Conservation (phyloP, 805 yeast species). For the Candida mattraensis region DNA sequence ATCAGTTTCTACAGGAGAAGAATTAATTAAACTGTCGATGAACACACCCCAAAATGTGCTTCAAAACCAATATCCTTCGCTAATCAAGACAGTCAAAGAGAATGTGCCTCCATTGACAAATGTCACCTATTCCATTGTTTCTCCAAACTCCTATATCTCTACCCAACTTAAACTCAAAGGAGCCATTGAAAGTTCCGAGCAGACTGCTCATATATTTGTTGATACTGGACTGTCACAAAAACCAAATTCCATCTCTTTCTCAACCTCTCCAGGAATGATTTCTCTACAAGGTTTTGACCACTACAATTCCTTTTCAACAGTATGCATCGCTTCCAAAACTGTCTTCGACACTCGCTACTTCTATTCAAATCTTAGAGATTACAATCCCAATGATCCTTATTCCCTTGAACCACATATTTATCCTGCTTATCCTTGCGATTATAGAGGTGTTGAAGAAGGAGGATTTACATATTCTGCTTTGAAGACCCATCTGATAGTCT, state of each 20-base stretch:
- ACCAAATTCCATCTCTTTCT: neutral
- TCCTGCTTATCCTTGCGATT: constrained; percentile 13
- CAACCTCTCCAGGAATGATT: constrained; percentile 12
- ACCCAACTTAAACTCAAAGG: too few relatives aligned
- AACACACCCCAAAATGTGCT: neutral
- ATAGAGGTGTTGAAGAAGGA: constrained; percentile 11
- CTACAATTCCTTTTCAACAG: constrained; percentile 2
- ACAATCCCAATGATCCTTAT: constrained; percentile 10
- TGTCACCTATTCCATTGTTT: neutral
- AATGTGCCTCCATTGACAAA: neutral
- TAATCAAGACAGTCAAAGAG: neutral
- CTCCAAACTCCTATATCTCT: neutral
- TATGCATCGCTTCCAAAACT: constrained; percentile 1
- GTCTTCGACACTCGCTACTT: constrained; percentile 5
- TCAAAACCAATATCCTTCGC: neutral
- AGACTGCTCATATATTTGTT: neutral
- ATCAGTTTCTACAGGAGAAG: constrained; percentile 9
- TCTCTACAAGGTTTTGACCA: constrained; percentile 8
- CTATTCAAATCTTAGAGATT: constrained; percentile 9
- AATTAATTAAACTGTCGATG: constrained; percentile 6
- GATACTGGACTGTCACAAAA: neutral
- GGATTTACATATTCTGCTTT: constrained; percentile 7
- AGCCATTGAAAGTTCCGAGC: neutral
- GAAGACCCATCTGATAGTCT: too few relatives aligned
- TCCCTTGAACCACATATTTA: constrained; percentile 14